Percentiles rank a stretch among this genome's conserved stretches.
These are phyloP conservation scores for Dactylellina cionopaga DNA, from an alignment of 2,329 filamentous ascomycete genomes.

Conservation along the genomic window DNA sequence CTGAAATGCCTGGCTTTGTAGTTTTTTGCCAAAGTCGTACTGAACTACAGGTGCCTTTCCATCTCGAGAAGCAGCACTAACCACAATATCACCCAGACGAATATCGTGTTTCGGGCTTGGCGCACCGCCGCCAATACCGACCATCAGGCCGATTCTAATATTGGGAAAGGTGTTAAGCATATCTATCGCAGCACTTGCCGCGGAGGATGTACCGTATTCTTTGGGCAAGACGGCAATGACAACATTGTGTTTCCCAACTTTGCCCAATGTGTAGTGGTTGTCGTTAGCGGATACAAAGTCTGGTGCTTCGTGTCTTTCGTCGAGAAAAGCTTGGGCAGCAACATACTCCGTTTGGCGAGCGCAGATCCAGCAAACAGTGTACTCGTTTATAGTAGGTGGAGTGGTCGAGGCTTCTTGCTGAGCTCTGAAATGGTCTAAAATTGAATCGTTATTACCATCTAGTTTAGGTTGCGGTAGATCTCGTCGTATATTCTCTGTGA, in stretches of 20 bases:
- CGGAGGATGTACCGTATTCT: constrained; percentile 58
- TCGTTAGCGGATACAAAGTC: constrained; percentile 53
- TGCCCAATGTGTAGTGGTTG: constrained; percentile 59
- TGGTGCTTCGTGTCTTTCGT: constrained; percentile 59
- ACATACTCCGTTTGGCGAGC: constrained; percentile 60
- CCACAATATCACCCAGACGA: constrained; percentile 16
- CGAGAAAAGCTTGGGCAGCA: constrained; percentile 61
- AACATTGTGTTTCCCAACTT: constrained; percentile 58
- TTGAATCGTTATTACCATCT: too few relatives aligned
- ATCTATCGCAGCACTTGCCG: constrained; percentile 58
- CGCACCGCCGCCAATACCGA: constrained; percentile 17
- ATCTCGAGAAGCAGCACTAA: background rate
- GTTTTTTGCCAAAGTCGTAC: constrained; percentile 18
- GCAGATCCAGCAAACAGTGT: constrained; percentile 64
- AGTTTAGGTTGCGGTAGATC: too few relatives aligned
- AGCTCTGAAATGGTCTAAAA: too few relatives aligned
- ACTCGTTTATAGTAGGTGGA: too few relatives aligned
- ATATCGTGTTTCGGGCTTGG: constrained; percentile 4
- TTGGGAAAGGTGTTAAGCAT: constrained; percentile 54
- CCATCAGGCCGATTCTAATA: background rate
- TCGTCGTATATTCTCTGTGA: too few relatives aligned
- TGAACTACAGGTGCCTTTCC: constrained; percentile 1
- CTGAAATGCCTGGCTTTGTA: constrained; percentile 53
- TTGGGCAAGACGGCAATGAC: constrained; percentile 58
- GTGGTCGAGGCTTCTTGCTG: too few relatives aligned